Percentiles rank a stretch among this genome's conserved stretches.
These are phyloP conservation scores for Hibiscus mutabilis DNA, from an alignment of 345 rosid species.

Conservation along the genomic window DNA sequence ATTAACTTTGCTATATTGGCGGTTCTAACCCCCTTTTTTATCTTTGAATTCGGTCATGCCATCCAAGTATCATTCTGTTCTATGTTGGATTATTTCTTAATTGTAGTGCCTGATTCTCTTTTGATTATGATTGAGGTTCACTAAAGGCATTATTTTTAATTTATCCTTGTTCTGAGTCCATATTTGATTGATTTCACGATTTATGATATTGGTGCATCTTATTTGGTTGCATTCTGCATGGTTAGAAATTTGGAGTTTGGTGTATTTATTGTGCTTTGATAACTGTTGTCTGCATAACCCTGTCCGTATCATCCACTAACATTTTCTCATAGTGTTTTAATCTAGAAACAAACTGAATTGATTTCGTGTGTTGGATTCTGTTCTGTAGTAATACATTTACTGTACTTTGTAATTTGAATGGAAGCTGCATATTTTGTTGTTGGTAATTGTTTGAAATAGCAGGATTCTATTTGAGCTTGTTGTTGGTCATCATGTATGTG, in stretches of 20 bases:
- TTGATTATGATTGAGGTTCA: not conserved
- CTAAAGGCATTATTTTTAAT: not conserved
- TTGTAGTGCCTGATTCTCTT: not conserved
- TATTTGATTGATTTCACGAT: not conserved
- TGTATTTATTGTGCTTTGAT: not conserved
- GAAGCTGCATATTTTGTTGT: conserved; percentile 15
- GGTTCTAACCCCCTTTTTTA: not conserved
- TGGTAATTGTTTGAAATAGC: conserved; percentile 9
- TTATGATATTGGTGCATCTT: not conserved
- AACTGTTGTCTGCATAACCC: not conserved
- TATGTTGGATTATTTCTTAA: not conserved
- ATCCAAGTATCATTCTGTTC: not conserved
- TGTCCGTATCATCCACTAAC: not conserved
- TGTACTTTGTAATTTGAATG: conserved; percentile 9
- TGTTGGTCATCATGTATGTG: conserved; percentile 55
- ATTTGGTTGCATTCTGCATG: not conserved
- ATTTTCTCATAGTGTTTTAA: not conserved
- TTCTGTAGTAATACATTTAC: conserved; percentile 8
- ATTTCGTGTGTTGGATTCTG: not conserved
- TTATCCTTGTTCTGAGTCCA: not conserved
- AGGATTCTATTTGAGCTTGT: conserved; percentile 36
- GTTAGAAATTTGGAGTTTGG: not conserved
- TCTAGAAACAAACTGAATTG: not conserved
- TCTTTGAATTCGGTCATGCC: not conserved
- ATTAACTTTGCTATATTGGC: not conserved